Evolutionary conservation across 306 rosid genomes (phyloP).

Genomic region (Mucuna pruriens): DNA sequence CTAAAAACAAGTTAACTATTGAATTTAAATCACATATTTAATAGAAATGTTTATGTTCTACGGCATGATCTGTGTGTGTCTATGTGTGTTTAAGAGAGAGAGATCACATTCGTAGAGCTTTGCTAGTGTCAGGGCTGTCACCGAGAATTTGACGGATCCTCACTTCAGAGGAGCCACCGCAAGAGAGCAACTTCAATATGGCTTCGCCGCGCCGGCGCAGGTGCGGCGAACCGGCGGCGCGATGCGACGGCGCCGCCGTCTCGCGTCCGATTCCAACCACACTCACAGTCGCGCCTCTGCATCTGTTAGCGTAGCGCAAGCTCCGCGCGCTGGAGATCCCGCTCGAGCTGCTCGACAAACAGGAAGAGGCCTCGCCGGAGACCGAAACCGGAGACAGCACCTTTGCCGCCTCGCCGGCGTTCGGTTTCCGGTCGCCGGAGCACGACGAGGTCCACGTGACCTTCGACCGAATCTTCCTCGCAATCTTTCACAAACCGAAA

Average conservation of each 20-base stretch:
- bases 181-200: conserved; percentile 70
- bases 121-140: conserved; percentile 97
- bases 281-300: conserved; percentile 28
- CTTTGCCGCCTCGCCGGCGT: conserved; percentile 26
- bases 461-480: conserved; percentile 74
- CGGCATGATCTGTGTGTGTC: not conserved
- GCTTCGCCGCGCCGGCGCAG: conserved; percentile 70
- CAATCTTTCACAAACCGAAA: conserved; percentile 52
- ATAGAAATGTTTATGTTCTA: not conserved
- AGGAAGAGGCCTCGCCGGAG: conserved; percentile 62
- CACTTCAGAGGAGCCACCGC: conserved; percentile 69
- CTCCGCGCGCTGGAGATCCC: conserved; percentile 62
- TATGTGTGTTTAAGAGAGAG: not conserved
- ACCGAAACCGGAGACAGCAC: conserved; percentile 44
- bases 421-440: conserved; percentile 40
- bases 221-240: conserved; percentile 44
- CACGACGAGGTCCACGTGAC: conserved; percentile 45
- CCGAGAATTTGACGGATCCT: conserved; percentile 81
- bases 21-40: not conserved
- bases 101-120: conserved; percentile 88
- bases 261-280: conserved; percentile 31
- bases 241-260: not conserved
- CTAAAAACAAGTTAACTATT: not conserved
- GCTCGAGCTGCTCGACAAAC: conserved; percentile 66
- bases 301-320: conserved; percentile 45